Evolutionary conservation across 495 filamentous ascomycete genomes (phyloP).

Genomic region (Beverwykella pulmonaria): DNA sequence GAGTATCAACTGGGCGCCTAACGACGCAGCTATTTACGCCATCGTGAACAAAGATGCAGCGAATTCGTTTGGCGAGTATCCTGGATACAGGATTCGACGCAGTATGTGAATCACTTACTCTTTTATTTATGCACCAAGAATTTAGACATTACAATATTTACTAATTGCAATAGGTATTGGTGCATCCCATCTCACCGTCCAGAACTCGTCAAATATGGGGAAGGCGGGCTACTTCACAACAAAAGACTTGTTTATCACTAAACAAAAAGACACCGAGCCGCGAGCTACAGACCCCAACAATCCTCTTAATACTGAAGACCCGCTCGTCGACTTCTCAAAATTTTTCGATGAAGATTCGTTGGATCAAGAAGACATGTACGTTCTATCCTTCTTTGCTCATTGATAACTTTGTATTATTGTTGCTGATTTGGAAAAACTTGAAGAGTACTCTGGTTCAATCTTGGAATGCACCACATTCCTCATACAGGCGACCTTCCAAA

Average conservation of each 20-base stretch:
- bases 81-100: slow-evolving; percentile 58
- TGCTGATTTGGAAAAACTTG: not conserved
- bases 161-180: slow-evolving; percentile 34
- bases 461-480: slow-evolving; percentile 63
- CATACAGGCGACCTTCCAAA: slow-evolving; percentile 60
- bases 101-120: slow-evolving; percentile 15
- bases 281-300: slow-evolving; percentile 52
- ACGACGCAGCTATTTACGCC: slow-evolving; percentile 54
- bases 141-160: not conserved
- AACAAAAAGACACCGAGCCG: slow-evolving; percentile 60
- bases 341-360: slow-evolving; percentile 60
- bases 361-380: slow-evolving; percentile 55
- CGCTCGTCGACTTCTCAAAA: slow-evolving; percentile 57
- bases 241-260: slow-evolving; percentile 55
- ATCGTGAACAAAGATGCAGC: slow-evolving; percentile 56
- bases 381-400: too few relatives aligned
- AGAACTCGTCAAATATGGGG: slow-evolving; percentile 53
- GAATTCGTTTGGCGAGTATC: slow-evolving; percentile 59
- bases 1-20: slow-evolving; percentile 56
- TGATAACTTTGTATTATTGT: too few relatives aligned
- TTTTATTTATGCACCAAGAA: not conserved
- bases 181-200: slow-evolving; percentile 53
- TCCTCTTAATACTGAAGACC: slow-evolving; percentile 52
- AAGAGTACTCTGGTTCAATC: slow-evolving; percentile 55
- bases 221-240: slow-evolving; percentile 55